A percentile compares a stretch with the other conserved stretches of the same genome.
Conservation (phyloP, 352 stramenopile genomes). For the Pythium insidiosum region DNA sequence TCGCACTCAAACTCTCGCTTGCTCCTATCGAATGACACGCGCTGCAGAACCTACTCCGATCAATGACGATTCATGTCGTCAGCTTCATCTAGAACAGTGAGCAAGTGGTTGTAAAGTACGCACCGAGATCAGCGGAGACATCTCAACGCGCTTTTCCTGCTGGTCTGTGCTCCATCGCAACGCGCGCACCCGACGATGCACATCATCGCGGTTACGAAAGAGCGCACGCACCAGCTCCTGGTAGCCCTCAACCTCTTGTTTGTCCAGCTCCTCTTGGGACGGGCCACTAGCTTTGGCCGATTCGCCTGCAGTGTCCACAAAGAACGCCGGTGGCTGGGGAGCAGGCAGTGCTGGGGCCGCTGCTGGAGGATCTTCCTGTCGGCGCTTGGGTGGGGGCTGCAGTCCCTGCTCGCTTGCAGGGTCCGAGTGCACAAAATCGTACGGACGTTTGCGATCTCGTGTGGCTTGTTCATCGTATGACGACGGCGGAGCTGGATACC, state of each 20-base stretch:
- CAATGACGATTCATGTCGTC: no score
- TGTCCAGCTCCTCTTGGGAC: conserved; percentile 23
- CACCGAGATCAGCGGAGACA: conserved; percentile 19
- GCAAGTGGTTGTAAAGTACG: no score
- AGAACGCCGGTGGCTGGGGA: conserved; percentile 17
- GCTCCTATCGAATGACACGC: no score
- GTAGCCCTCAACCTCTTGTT: conserved; percentile 45
- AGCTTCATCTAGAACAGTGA: no score
- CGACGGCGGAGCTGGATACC: no score
- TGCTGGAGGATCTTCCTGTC: no score
- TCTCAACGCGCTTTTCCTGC: conserved; percentile 14
- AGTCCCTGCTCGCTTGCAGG: not conserved
- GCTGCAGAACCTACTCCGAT: no score
- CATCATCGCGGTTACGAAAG: conserved; percentile 32
- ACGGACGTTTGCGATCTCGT: conserved; percentile 1
- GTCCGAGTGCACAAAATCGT: not conserved
- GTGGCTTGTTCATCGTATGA: no score
- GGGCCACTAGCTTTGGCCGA: conserved; percentile 9
- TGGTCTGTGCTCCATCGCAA: conserved; percentile 31
- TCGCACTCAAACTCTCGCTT: not conserved
- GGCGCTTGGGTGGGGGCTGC: no score
- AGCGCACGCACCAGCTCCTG: conserved; percentile 48
- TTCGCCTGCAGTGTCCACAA: conserved; percentile 44
- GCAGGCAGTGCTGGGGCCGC: not conserved
- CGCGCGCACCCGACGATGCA: conserved; percentile 19